Evolutionary conservation across 176 grass and related monocot genomes (phyloP).

Genomic region (Stipa capillata): DNA sequence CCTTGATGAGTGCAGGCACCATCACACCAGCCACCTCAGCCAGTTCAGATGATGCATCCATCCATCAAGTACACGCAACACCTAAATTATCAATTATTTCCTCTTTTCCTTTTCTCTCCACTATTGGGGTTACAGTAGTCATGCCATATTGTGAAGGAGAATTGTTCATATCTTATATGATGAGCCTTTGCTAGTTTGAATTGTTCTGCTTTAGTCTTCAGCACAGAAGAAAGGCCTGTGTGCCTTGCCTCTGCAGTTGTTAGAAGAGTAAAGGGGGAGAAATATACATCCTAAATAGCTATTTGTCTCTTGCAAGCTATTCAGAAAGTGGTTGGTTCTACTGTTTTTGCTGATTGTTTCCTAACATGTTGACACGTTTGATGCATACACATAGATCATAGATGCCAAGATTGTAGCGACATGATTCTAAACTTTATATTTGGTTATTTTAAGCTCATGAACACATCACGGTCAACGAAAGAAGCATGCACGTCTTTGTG

Average conservation of each 20-base stretch:
- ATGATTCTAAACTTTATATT: neutral
- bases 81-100: neutral
- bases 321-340: neutral
- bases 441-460: neutral
- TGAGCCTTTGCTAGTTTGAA: neutral
- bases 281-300: neutral
- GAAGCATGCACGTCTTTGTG: neutral
- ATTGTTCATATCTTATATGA: neutral
- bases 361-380: neutral
- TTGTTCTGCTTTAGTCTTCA: neutral
- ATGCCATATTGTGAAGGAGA: neutral
- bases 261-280: neutral
- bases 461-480: neutral
- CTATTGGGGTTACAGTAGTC: neutral
- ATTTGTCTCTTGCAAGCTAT: neutral
- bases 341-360: neutral
- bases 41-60: slow-evolving; percentile 38
- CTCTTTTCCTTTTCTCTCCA: neutral
- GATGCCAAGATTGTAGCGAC: neutral
- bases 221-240: neutral
- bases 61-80: neutral
- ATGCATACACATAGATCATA: neutral
- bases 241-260: neutral
- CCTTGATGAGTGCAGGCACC: slow-evolving; percentile 49
- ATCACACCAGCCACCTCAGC: slow-evolving; percentile 29